Base-by-base conservation (phyloP, 2,329 filamentous ascomycete genomes). In the Colletotrichum navitas region DNA sequence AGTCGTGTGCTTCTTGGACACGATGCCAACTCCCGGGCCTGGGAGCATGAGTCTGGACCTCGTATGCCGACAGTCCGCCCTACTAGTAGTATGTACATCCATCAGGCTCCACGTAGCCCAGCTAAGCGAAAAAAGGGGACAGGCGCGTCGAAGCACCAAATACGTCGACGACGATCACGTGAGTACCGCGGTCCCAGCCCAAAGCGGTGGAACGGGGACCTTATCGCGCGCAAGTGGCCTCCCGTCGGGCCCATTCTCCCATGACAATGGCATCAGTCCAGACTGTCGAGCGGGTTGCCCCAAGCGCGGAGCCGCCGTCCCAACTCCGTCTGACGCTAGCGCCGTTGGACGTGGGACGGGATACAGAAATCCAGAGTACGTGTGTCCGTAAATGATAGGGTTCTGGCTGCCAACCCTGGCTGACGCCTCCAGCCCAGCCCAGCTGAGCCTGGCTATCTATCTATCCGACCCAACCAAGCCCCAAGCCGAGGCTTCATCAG, bases 201-300 rank as follows among this genome's bases (percentile, higher is more conserved):
- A 59, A 59, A 66, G 60, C 66, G 66, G 70, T 71, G 70, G 71
- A 61, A 71, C 66, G 65, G 52, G 24, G 68, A 59, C 43, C 56
- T 63, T 24, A 45, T 71, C 49, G 58, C 55, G 36, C 51, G 45
- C 43, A 47, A 56, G 16, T 51, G 64, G 59, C 18, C 52, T 63
- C 45, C 58, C 51, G 54, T 54, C 59, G 51, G 59, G 32, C 45
- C 65, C 39, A 47, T 68, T 63, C 47, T 36, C 36, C 34, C 45
- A 45, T 45, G 36, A 45, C 41, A 56, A 69, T 69, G 47, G 59
- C 59, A 72, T n/a, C n/a, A 21, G 18, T 14, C 68, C 64, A 54
- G 34, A 34, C 34, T 10, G 41, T 59, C 56, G 32, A 24, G 29
- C 52, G 32, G 34, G n/a, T 59, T 68, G 68, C n/a, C 43, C 68